phyloP scores from a whole-genome alignment of 345 rosid species.

The Pugionium cornutum region DNA sequence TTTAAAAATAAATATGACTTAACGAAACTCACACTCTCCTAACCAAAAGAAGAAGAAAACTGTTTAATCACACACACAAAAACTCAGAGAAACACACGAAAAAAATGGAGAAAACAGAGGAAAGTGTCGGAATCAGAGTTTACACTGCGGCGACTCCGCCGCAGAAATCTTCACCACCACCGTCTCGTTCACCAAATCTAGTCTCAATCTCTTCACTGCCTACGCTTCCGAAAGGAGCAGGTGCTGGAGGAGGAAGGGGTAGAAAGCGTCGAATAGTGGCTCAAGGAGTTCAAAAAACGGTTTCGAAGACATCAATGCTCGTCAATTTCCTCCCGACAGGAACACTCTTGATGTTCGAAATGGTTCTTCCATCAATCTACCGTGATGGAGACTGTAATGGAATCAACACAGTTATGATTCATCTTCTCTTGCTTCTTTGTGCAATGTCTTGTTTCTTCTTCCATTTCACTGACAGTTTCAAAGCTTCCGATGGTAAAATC shows the following conservation, averaged over 20 bases:
- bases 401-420: conserved; percentile 55
- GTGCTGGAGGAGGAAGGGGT: conserved; percentile 35
- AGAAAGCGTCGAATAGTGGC: conserved; percentile 58
- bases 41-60: background rate
- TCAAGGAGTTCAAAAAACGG: conserved; percentile 65
- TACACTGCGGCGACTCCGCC: conserved; percentile 50
- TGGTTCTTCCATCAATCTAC: conserved; percentile 67
- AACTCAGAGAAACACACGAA: background rate
- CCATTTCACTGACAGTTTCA: conserved; percentile 69
- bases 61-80: background rate
- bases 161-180: conserved; percentile 35
- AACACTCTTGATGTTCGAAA: conserved; percentile 72
- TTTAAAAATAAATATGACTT: background rate
- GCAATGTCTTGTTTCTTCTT: conserved; percentile 72
- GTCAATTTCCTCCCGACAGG: conserved; percentile 72
- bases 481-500: conserved; percentile 58
- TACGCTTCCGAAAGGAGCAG: conserved; percentile 24
- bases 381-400: conserved; percentile 56
- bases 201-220: conserved; percentile 25
- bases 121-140: conserved; percentile 57
- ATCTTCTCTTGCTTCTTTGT: conserved; percentile 52
- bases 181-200: conserved; percentile 27
- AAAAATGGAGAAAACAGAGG: conserved; percentile 56
- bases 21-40: background rate
- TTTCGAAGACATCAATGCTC: conserved; percentile 70